Base-by-base conservation (phyloP, 345 rosid genomes). In the Acer negundo region DNA sequence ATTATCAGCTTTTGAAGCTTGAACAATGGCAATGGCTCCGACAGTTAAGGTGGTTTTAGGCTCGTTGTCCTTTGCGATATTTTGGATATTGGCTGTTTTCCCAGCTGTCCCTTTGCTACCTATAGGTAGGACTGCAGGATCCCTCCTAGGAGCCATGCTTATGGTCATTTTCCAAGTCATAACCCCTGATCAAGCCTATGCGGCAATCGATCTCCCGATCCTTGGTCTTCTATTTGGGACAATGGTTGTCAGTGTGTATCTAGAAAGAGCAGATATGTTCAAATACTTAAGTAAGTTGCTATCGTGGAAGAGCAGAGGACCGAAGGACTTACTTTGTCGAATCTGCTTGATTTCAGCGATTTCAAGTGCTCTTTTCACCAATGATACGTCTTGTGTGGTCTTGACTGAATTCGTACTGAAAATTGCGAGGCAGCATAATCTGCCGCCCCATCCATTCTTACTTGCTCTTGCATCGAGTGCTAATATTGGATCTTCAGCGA, bases 171-270 rank as follows among this genome's bases (percentile, higher is more conserved):
- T 93, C 82, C 85, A 62, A 56, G 93, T 93, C 58, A 78, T 91
- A 40, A 80, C 88, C 31, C 97, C 95, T 0, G 92, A 92, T 47
- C 88, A 95, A 74, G 97, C 97, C 24, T 90, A 92, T 66, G 90
- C 87, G 3, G 90, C 98, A 10, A 89, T 95, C 62, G 95, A 95
- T 76, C 94, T 95, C 58, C 89, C 94, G 0, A 92, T 95, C 49
- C 91, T 95, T 23, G 95, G 97, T 9, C 97, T 93, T 75, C 90
- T 95, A 42, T 95, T 93, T 42, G 97, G 97, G 12, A 95, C 97
- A 0, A 93, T 95, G 95, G 95, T 95, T 51, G 95, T 93, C 31
- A 84, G 94, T 76, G 79, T 87, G 40, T 95, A 95, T 84, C 94
- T 95, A 7, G 97, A 93, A 61, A 83, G 89, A 82, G 97, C 97